These are phyloP conservation scores for Geosmithia flava DNA, from an alignment of 2,329 filamentous ascomycete species.

Conservation along the genomic window DNA sequence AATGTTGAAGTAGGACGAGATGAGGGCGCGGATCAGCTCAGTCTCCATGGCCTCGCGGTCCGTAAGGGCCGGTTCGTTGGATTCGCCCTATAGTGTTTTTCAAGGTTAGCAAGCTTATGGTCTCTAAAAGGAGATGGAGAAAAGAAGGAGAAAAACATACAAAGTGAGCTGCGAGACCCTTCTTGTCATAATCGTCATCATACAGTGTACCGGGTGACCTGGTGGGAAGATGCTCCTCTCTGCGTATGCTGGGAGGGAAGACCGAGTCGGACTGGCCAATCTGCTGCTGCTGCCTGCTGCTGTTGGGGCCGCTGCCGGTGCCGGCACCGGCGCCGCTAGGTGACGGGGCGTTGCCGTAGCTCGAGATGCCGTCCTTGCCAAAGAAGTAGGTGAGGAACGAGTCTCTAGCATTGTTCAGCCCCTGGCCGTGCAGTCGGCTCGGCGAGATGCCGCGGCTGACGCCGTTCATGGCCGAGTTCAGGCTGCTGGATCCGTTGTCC, in stretches of 20 bases:
- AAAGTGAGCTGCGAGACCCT: slow-evolving; percentile 36
- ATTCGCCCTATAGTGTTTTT: slow-evolving; percentile 31
- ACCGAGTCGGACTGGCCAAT: slow-evolving; percentile 73
- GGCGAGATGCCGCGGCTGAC: slow-evolving; percentile 45
- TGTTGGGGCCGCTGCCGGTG: slow-evolving; percentile 15
- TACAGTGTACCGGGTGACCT: slow-evolving; percentile 29
- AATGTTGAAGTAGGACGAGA: slow-evolving; percentile 98
- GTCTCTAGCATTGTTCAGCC: slow-evolving; percentile 57
- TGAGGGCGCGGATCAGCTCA: slow-evolving; percentile 89
- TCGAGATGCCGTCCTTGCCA: slow-evolving; percentile 68
- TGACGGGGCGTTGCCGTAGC: slow-evolving; percentile 23
- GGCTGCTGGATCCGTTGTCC: slow-evolving; percentile 48
- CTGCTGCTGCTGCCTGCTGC: slow-evolving; percentile 37
- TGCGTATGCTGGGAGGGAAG: slow-evolving; percentile 72
- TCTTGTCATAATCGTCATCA: slow-evolving; percentile 7
- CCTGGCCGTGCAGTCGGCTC: slow-evolving; percentile 23
- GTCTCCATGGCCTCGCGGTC: slow-evolving; percentile 96
- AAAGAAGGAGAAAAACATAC: slow-evolving; percentile 30
- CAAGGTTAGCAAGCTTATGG: neutral
- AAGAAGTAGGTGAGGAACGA: slow-evolving; percentile 99
- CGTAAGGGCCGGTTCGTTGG: slow-evolving; percentile 75
- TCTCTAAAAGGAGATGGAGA: neutral
- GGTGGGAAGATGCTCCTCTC: slow-evolving; percentile 46
- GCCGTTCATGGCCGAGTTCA: slow-evolving; percentile 58
- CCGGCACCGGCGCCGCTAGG: slow-evolving; percentile 19